These are phyloP conservation scores for Bipolaris victoriae DNA, from an alignment of 2,329 filamentous ascomycete species.

Conservation along the genomic window DNA sequence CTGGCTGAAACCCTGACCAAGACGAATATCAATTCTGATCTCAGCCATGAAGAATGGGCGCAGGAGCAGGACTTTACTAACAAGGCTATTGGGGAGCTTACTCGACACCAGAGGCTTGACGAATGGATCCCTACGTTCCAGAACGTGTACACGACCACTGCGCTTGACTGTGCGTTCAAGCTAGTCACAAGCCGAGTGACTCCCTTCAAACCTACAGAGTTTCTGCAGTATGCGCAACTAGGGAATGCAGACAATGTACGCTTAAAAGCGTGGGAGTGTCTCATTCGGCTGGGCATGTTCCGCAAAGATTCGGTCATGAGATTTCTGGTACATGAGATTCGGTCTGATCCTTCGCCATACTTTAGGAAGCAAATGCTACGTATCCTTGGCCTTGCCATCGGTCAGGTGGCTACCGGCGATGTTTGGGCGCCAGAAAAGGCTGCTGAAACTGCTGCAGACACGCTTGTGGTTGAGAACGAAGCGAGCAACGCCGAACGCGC, in stretches of 20 bases:
- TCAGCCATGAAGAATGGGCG: slow-evolving; percentile 53
- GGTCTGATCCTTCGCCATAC: slow-evolving; percentile 63
- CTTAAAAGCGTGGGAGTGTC: slow-evolving; percentile 63
- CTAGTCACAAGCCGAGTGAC: slow-evolving; percentile 61
- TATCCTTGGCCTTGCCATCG: slow-evolving; percentile 62
- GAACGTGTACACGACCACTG: slow-evolving; percentile 67
- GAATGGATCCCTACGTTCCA: slow-evolving; percentile 71
- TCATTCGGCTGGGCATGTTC: slow-evolving; percentile 61
- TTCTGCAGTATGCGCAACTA: slow-evolving; percentile 65
- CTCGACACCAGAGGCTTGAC: slow-evolving; percentile 68
- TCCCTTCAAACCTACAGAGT: slow-evolving; percentile 61
- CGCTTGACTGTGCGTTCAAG: slow-evolving; percentile 64
- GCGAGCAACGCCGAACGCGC: slow-evolving; percentile 51
- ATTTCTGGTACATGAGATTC: slow-evolving; percentile 64
- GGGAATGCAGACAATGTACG: slow-evolving; percentile 67
- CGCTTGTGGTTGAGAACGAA: slow-evolving; percentile 65
- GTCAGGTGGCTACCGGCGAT: slow-evolving; percentile 65
- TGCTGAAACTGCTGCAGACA: slow-evolving; percentile 43
- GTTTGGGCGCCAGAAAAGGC: slow-evolving; percentile 41
- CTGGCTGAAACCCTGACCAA: slow-evolving; percentile 61
- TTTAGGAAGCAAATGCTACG: slow-evolving; percentile 60
- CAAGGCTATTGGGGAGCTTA: slow-evolving; percentile 65
- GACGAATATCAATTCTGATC: slow-evolving; percentile 48
- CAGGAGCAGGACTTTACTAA: slow-evolving; percentile 61
- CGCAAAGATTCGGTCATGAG: slow-evolving; percentile 59